These are phyloP conservation scores for Mortierella alpina DNA, from an alignment of 192 early-diverging fungal species.

Conservation along the genomic window DNA sequence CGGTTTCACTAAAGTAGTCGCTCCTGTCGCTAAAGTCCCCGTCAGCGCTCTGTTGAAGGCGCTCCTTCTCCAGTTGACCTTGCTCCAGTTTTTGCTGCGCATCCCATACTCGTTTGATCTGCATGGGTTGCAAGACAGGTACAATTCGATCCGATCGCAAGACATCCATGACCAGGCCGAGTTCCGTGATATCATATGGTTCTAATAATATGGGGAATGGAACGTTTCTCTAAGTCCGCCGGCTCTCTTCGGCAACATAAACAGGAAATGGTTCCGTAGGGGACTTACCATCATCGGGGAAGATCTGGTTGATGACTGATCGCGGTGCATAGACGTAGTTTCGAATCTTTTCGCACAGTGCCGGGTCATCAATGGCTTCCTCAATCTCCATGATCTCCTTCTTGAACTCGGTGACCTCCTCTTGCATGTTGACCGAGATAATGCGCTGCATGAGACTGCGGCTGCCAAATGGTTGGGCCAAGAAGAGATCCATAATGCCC, in stretches of 20 bases:
- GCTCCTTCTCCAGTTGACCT: slow-evolving; percentile 24
- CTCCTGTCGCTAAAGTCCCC: slow-evolving; percentile 7
- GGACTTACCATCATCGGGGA: slow-evolving; percentile 24
- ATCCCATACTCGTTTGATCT: slow-evolving; percentile 36
- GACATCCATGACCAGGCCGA: slow-evolving; percentile 40
- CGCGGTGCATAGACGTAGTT: slow-evolving; percentile 56
- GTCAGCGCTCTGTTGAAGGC: not conserved
- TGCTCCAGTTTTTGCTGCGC: slow-evolving; percentile 35
- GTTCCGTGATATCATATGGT: slow-evolving; percentile 37
- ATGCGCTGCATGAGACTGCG: slow-evolving; percentile 67
- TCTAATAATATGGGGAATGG: not conserved
- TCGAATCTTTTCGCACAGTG: slow-evolving; percentile 61
- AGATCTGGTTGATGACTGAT: slow-evolving; percentile 25
- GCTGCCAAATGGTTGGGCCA: slow-evolving; percentile 69
- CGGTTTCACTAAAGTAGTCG: not conserved
- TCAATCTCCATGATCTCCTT: slow-evolving; percentile 58
- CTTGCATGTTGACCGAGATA: slow-evolving; percentile 62
- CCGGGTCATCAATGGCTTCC: slow-evolving; percentile 39
- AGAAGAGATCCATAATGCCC: slow-evolving; percentile 65
- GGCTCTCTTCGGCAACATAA: too few species aligned
- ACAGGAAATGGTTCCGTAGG: too few species aligned
- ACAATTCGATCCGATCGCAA: slow-evolving; percentile 26
- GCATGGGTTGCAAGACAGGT: slow-evolving; percentile 17
- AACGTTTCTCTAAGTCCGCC: not conserved
- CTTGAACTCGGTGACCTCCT: slow-evolving; percentile 60